A percentile compares a stretch with the other conserved stretches of the same genome.
These are phyloP conservation scores for Serendipita sp. DNA, from an alignment of 768 basidiomycete genomes.

Conservation along the genomic window DNA sequence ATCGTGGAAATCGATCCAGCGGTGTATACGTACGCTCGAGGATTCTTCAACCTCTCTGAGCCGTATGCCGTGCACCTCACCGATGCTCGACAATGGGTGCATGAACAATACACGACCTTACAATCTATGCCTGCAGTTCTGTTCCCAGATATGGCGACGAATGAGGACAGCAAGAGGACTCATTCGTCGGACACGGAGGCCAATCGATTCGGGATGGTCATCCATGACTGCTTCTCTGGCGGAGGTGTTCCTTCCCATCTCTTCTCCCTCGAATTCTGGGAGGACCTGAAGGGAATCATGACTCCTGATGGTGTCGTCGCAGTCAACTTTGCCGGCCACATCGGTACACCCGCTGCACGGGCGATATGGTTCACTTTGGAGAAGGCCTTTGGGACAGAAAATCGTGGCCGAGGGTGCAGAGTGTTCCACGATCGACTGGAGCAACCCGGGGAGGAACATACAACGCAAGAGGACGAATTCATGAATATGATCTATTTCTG, in stretches of 20 bases:
- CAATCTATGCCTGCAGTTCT: conserved; percentile 12
- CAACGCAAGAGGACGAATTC: conserved; percentile 30
- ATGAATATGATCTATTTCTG: conserved; percentile 48
- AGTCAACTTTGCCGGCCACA: conserved; percentile 76
- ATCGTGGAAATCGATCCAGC: conserved; percentile 89
- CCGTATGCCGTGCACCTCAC: conserved; percentile 48
- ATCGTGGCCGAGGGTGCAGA: conserved; percentile 33
- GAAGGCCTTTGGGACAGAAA: conserved; percentile 40
- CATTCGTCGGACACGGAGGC: background rate
- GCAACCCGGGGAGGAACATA: conserved; percentile 26
- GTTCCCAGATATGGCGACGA: conserved; percentile 12
- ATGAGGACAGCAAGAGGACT: conserved; percentile 7
- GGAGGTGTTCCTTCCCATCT: conserved; percentile 79
- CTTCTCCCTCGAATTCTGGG: conserved; percentile 76
- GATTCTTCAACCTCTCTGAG: conserved; percentile 64
- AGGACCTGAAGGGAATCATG: conserved; percentile 46
- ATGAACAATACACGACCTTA: conserved; percentile 23
- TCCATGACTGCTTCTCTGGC: conserved; percentile 92
- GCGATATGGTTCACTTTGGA: conserved; percentile 58
- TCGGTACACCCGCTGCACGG: conserved; percentile 43
- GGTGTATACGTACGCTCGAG: conserved; percentile 68
- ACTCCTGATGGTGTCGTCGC: conserved; percentile 59
- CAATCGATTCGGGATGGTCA: conserved; percentile 47
- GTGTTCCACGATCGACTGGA: conserved; percentile 59
- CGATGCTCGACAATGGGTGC: conserved; percentile 61